Evolutionary conservation across 2,329 filamentous ascomycete species (phyloP).

Genomic region (Diaporthe velutina): DNA sequence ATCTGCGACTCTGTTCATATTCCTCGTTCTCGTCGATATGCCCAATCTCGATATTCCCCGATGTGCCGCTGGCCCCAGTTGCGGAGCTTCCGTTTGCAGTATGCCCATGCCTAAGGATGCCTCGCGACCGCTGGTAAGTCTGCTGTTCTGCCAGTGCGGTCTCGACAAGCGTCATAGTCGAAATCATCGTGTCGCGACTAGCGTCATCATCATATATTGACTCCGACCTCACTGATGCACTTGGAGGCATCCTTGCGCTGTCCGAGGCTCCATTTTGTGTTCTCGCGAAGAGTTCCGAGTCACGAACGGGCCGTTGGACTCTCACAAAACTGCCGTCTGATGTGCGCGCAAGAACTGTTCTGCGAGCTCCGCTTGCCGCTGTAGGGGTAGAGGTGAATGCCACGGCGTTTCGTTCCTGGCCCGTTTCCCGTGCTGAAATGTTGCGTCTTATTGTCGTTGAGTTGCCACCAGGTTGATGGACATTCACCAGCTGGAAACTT

Average conservation of each 20-base stretch:
- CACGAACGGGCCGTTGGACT: constrained; percentile 28
- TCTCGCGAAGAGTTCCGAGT: background rate
- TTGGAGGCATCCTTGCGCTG: background rate
- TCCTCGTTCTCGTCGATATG: constrained; percentile 22
- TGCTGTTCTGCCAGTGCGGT: constrained; percentile 31
- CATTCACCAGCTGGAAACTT: constrained; percentile 35
- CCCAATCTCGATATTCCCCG: constrained; percentile 27
- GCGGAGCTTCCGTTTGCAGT: constrained; percentile 1
- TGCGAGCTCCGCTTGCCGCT: constrained; percentile 17
- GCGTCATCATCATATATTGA: constrained; percentile 15
- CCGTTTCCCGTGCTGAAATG: background rate
- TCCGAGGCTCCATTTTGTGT: background rate
- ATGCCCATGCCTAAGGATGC: background rate
- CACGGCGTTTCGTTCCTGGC: background rate
- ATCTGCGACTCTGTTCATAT: background rate
- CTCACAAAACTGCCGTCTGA: constrained; percentile 19
- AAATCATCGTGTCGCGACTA: constrained; percentile 15
- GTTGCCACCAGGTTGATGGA: constrained; percentile 31
- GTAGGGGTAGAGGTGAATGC: background rate
- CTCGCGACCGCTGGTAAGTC: background rate
- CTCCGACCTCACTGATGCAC: background rate
- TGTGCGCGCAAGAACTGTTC: constrained; percentile 21
- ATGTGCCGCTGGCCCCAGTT: constrained; percentile 9
- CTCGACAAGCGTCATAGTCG: constrained; percentile 29
- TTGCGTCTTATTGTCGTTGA: constrained; percentile 33